Evolutionary conservation across 768 basidiomycete genomes (phyloP).

Genomic region (Boletus tomentosulus): DNA sequence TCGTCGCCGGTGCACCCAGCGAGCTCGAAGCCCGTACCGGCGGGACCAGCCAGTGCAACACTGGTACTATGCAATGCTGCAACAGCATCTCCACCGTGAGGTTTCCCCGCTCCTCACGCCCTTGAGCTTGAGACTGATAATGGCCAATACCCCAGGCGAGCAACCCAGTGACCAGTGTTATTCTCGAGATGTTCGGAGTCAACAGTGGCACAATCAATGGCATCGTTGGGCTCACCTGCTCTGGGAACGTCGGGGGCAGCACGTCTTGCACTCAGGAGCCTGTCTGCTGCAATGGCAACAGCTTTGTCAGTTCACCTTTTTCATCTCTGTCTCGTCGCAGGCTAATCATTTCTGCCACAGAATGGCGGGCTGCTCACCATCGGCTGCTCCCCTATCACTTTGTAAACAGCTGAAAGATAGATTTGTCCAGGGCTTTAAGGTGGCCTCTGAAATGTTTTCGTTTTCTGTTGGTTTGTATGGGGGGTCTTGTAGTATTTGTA

Average conservation of each 20-base stretch:
- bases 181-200: conserved; percentile 4
- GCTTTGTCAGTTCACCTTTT: neutral
- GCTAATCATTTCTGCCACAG: neutral
- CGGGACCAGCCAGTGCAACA: conserved; percentile 6
- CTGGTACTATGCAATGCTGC: conserved; percentile 14
- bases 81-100: neutral
- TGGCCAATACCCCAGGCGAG: neutral
- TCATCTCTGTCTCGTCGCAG: neutral
- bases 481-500: no score
- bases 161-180: neutral
- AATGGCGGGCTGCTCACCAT: neutral
- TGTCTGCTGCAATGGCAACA: conserved; percentile 15
- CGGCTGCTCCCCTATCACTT: neutral
- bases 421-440: no score
- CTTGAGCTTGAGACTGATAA: neutral
- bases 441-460: no score
- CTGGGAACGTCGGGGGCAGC: neutral
- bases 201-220: neutral
- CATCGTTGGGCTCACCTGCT: conserved; percentile 8
- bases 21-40: neutral
- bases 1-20: conserved; percentile 5
- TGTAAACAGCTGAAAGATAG: neutral
- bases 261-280: conserved; percentile 10
- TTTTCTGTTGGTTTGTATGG: no score
- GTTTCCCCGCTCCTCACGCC: no score